These are phyloP conservation scores for Tetrahymena borealis DNA, from an alignment of 73 alveolate genomes.

Conservation along the genomic window DNA sequence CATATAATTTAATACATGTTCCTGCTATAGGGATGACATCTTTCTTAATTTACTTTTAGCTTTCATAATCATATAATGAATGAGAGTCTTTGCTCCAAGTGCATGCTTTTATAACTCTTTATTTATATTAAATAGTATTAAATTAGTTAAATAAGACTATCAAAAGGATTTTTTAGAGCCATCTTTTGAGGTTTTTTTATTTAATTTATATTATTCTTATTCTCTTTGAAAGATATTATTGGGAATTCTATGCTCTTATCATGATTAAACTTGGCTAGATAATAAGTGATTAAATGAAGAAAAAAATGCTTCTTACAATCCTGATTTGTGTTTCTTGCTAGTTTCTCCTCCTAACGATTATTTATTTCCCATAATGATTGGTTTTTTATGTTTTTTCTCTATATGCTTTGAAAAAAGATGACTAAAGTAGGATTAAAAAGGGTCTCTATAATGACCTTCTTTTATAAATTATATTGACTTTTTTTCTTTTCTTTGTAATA, in stretches of 20 bases:
- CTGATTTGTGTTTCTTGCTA: neutral
- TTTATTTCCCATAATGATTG: neutral
- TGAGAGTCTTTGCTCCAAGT: slow-evolving; percentile 33
- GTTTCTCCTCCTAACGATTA: neutral
- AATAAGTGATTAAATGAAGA: no score
- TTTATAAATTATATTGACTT: neutral
- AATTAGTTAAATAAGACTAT: no score
- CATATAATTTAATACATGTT: neutral
- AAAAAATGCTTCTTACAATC: no score
- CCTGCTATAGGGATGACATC: neutral
- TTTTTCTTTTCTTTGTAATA: neutral
- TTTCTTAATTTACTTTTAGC: neutral
- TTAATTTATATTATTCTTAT: no score
- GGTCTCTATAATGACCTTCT: neutral
- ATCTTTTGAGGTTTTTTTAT: no score
- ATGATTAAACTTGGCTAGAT: no score
- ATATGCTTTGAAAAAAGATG: neutral
- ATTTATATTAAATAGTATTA: neutral
- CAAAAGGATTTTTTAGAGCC: no score
- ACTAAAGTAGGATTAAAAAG: neutral
- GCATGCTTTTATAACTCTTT: neutral
- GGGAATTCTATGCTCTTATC: no score
- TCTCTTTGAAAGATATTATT: no score
- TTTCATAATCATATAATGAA: slow-evolving; percentile 9
- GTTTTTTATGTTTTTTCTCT: neutral